These are phyloP conservation scores for Cicer yamashitae DNA, from an alignment of 306 rosid genomes.

Conservation along the genomic window DNA sequence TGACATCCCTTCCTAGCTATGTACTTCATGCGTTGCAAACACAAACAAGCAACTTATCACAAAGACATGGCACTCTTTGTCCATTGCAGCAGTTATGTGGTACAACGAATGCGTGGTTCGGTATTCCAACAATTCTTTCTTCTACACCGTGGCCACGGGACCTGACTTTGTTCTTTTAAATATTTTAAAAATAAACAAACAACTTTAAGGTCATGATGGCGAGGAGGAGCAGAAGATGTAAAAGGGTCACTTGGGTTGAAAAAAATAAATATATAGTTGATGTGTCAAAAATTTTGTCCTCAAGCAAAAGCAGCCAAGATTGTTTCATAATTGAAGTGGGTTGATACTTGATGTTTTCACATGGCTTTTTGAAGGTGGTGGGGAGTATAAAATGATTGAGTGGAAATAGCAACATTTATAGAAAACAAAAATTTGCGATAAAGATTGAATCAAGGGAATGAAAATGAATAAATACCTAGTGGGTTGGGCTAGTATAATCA, in stretches of 20 bases:
- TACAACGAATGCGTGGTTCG: slow-evolving; percentile 12
- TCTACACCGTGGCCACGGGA: background rate
- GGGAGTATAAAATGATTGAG: slow-evolving; percentile 36
- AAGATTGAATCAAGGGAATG: background rate
- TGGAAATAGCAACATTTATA: background rate
- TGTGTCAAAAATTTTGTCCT: background rate
- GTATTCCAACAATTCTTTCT: slow-evolving; percentile 6
- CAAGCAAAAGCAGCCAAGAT: background rate
- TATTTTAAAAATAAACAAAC: background rate
- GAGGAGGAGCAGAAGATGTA: too few species aligned
- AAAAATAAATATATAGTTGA: slow-evolving; percentile 1
- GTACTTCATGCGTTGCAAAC: background rate
- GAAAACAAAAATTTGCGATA: background rate
- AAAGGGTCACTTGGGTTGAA: background rate
- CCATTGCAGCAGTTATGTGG: background rate
- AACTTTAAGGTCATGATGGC: background rate
- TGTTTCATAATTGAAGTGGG: slow-evolving; percentile 11
- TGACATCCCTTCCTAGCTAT: slow-evolving; percentile 7
- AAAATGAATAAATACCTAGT: slow-evolving; percentile 13
- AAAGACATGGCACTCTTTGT: background rate
- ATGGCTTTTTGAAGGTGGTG: slow-evolving; percentile 22
- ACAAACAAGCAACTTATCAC: background rate
- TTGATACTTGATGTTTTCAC: slow-evolving; percentile 7
- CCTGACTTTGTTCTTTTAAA: background rate
- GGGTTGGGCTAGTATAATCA: slow-evolving; percentile 23